phyloP scores from a whole-genome alignment of 441 rosid genomes.

The Corymbia citriodora region DNA sequence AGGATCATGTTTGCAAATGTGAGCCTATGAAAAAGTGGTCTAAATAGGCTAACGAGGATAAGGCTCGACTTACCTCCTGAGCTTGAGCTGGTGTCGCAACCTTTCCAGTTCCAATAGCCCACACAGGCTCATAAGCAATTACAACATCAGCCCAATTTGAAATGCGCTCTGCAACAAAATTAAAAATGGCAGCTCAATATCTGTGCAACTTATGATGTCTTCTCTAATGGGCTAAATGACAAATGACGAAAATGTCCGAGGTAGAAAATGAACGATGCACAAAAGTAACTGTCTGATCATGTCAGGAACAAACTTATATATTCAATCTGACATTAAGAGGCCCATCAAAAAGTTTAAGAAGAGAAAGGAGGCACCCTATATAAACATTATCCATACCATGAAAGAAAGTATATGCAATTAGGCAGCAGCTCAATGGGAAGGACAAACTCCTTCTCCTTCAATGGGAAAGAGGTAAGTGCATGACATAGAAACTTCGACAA shows the following conservation, averaged over 20 bases:
- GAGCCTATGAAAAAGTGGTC: not conserved
- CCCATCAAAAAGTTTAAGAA: not conserved
- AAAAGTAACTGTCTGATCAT: not conserved
- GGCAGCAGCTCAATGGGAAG: not conserved
- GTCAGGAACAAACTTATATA: not conserved
- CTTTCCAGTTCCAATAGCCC: slow-evolving; percentile 83
- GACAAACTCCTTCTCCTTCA: not conserved
- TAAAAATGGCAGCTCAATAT: not conserved
- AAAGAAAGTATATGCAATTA: not conserved
- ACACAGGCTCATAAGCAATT: slow-evolving; percentile 69
- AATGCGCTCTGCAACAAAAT: slow-evolving; percentile 24
- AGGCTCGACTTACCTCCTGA: slow-evolving; percentile 47
- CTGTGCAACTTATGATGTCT: not conserved
- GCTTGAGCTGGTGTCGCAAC: slow-evolving; percentile 74
- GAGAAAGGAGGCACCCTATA: not conserved
- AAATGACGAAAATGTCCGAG: not conserved
- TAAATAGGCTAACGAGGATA: not conserved
- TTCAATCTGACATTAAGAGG: not conserved
- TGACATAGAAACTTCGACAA: not conserved
- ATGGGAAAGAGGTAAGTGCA: not conserved
- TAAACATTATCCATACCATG: not conserved
- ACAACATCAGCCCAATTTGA: slow-evolving; percentile 54
- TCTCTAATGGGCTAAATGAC: not conserved
- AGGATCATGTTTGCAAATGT: not conserved
- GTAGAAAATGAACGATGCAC: not conserved